Percentiles rank a stretch among this genome's conserved stretches.
These are phyloP conservation scores for Magnolia kwangsiensis DNA, from an alignment of 164 flowering plant species.

Conservation along the genomic window DNA sequence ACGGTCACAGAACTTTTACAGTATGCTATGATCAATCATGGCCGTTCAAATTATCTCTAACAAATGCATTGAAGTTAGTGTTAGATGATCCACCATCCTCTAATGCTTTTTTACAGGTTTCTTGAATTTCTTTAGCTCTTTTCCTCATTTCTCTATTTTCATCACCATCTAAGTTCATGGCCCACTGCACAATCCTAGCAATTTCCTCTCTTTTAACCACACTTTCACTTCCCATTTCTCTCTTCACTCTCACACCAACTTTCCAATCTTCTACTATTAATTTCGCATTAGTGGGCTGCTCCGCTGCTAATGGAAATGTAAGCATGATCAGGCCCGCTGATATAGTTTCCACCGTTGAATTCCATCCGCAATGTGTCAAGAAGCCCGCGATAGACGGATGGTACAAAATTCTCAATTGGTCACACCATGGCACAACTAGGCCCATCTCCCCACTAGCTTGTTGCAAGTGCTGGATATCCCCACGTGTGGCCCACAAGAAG, in stretches of 20 bases:
- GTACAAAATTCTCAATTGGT: too few relatives aligned
- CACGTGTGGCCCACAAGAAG: too few relatives aligned
- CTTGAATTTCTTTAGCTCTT: constrained; percentile 3
- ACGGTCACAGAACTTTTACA: too few relatives aligned
- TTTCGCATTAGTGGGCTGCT: too few relatives aligned
- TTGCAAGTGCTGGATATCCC: too few relatives aligned
- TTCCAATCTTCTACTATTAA: constrained; percentile 58
- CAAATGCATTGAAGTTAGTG: background rate
- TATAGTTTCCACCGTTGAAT: too few relatives aligned
- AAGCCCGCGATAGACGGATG: too few relatives aligned
- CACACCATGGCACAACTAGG: too few relatives aligned
- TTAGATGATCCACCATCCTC: constrained; percentile 2
- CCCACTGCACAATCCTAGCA: background rate
- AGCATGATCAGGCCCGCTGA: too few relatives aligned
- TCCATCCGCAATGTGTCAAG: too few relatives aligned
- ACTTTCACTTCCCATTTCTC: constrained; percentile 18
- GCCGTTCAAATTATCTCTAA: background rate
- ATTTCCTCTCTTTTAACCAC: constrained; percentile 6
- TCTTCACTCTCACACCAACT: constrained; percentile 41
- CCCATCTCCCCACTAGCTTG: too few relatives aligned
- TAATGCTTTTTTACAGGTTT: constrained; percentile 5
- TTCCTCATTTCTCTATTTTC: constrained; percentile 10
- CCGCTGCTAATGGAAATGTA: too few relatives aligned
- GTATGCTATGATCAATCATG: background rate
- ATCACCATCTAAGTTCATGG: constrained; percentile 3